Conservation (phyloP, 2,329 filamentous ascomycete species). For the Botryotinia globosa region DNA sequence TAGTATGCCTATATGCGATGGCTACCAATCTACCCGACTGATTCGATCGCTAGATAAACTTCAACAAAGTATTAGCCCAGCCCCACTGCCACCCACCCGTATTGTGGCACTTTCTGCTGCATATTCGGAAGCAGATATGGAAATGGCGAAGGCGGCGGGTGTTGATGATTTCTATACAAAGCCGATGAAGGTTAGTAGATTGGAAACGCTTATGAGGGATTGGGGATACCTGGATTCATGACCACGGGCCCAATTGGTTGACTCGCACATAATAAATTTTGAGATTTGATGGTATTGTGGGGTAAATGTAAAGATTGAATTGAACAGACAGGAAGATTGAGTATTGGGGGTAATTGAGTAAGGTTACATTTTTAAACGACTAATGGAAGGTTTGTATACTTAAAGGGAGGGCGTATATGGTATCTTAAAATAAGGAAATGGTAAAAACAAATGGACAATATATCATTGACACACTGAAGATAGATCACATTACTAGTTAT, state of each 20-base stretch:
- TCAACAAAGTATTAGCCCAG: conserved; percentile 24
- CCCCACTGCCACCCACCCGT: conserved; percentile 26
- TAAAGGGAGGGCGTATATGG: neutral
- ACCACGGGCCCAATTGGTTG: neutral
- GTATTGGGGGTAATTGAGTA: neutral
- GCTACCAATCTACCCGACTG: conserved; percentile 46
- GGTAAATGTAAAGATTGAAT: neutral
- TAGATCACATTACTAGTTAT: neutral
- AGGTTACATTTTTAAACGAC: too few relatives aligned
- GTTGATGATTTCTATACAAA: conserved; percentile 54
- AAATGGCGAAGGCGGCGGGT: conserved; percentile 50
- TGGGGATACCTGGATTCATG: conserved; percentile 1
- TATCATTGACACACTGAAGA: neutral
- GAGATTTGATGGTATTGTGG: neutral
- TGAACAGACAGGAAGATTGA: neutral
- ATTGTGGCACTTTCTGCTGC: conserved; percentile 53
- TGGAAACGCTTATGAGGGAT: conserved; percentile 8
- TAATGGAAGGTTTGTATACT: neutral
- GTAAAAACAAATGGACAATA: neutral
- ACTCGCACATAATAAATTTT: neutral
- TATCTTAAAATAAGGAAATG: neutral
- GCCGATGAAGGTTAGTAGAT: conserved; percentile 40
- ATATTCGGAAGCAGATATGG: conserved; percentile 47
- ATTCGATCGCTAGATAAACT: conserved; percentile 49
- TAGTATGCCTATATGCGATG: conserved; percentile 55